These are phyloP conservation scores for Xylaria sp. DNA, from an alignment of 2,329 filamentous ascomycete species.

Conservation along the genomic window DNA sequence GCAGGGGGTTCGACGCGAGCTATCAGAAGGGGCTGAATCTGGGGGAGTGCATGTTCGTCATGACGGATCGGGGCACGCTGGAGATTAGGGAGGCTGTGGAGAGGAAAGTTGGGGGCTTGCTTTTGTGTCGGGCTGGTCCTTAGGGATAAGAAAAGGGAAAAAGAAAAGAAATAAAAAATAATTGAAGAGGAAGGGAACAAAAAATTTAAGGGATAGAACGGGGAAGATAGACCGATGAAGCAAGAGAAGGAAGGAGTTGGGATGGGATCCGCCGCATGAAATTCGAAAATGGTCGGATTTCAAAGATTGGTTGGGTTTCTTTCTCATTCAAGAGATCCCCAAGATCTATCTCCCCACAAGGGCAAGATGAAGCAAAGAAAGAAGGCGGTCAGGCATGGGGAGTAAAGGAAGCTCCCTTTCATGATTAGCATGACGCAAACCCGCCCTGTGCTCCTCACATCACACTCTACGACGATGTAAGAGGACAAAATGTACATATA, in stretches of 20 bases:
- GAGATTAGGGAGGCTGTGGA: slow-evolving; percentile 86
- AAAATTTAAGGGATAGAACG: no score
- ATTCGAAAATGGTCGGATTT: no score
- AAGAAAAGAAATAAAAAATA: slow-evolving; percentile 17
- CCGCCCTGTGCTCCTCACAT: neutral
- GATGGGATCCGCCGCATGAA: no score
- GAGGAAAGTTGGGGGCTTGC: slow-evolving; percentile 81
- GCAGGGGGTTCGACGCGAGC: slow-evolving; percentile 73
- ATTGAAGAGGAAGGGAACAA: slow-evolving; percentile 2
- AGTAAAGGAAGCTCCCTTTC: neutral
- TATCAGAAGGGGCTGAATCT: slow-evolving; percentile 75
- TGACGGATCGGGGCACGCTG: slow-evolving; percentile 80
- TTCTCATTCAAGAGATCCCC: no score
- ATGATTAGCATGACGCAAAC: neutral
- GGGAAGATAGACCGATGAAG: no score
- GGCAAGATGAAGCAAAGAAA: neutral
- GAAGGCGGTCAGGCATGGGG: neutral
- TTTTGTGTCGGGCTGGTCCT: slow-evolving; percentile 73
- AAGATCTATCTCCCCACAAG: neutral
- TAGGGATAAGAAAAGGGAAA: neutral
- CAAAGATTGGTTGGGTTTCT: neutral
- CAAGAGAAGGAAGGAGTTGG: no score
- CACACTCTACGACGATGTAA: neutral
- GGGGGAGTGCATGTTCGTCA: slow-evolving; percentile 85
- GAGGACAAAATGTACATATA: slow-evolving; percentile 25